Conservation (phyloP, 2,329 filamentous ascomycete genomes). For the Tolypocladium pustulatum region DNA sequence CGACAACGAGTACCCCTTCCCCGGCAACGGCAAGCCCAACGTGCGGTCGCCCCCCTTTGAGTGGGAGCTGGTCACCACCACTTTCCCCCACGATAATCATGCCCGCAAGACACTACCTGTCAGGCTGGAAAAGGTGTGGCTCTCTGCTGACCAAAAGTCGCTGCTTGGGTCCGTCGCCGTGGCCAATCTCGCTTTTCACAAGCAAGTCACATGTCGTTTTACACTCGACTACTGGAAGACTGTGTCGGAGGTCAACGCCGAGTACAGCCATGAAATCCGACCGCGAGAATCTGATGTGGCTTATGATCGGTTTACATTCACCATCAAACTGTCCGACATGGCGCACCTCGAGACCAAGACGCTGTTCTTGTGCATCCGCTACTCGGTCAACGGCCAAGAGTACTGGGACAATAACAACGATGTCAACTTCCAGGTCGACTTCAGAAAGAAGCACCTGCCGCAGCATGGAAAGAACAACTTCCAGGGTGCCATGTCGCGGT, state of each 20-base stretch:
- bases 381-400: conserved; percentile 72
- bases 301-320: conserved; percentile 86
- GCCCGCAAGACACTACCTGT: conserved; percentile 56
- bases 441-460: conserved; percentile 65
- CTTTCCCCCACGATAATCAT: conserved; percentile 54
- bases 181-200: conserved; percentile 82
- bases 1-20: conserved; percentile 84
- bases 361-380: conserved; percentile 83
- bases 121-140: conserved; percentile 75
- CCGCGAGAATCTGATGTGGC: conserved; percentile 54
- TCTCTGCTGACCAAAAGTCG: conserved; percentile 80
- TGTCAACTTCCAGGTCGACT: conserved; percentile 90
- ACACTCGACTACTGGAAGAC: conserved; percentile 99
- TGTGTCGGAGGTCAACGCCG: conserved; percentile 85
- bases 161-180: conserved; percentile 77
- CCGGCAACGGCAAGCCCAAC: conserved; percentile 24
- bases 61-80: conserved; percentile 79
- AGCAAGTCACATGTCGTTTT: conserved; percentile 82
- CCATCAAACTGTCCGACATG: conserved; percentile 83
- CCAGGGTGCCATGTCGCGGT: conserved; percentile 38
- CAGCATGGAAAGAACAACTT: conserved; percentile 46
- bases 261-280: conserved; percentile 71
- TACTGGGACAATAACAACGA: conserved; percentile 90
- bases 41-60: conserved; percentile 49
- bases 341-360: conserved; percentile 89